These are phyloP conservation scores for Grosmannia serpens DNA, from an alignment of 2,329 filamentous ascomycete species.

Conservation along the genomic window DNA sequence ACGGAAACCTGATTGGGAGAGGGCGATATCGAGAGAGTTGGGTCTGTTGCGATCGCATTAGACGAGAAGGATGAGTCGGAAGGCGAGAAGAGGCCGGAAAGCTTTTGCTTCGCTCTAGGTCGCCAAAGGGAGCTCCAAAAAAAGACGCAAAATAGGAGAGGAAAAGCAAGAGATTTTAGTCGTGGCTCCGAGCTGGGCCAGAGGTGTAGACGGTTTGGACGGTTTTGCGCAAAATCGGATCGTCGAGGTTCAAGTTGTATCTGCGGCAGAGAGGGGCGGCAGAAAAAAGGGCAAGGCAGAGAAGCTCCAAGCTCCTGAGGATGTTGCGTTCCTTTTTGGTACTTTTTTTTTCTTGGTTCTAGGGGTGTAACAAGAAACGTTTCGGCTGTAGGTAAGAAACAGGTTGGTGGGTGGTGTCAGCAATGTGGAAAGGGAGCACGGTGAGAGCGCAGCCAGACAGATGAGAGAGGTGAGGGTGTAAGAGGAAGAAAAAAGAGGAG, in stretches of 20 bases:
- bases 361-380: slow-evolving; percentile 32
- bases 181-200: no score
- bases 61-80: slow-evolving; percentile 1
- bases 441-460: not conserved
- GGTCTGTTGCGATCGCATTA: slow-evolving; percentile 13
- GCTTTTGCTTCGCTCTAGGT: no score
- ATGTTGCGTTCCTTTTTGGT: slow-evolving; percentile 4
- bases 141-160: not conserved
- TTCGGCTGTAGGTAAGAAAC: slow-evolving; percentile 21
- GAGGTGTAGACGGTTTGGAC: no score
- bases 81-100: not conserved
- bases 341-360: not conserved
- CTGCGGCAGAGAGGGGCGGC: no score
- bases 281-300: not conserved
- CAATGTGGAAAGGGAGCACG: not conserved
- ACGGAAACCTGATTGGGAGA: not conserved
- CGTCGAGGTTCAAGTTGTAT: no score
- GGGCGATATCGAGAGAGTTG: slow-evolving; percentile 14
- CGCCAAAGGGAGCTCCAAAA: not conserved
- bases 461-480: not conserved
- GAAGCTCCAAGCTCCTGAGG: slow-evolving; percentile 28
- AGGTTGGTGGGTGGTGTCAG: slow-evolving; percentile 6
- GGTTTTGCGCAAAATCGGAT: no score
- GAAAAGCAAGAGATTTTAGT: no score
- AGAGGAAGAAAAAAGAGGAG: not conserved